phyloP scores from a whole-genome alignment of 345 rosid species.

The Hibiscus tridactylites region DNA sequence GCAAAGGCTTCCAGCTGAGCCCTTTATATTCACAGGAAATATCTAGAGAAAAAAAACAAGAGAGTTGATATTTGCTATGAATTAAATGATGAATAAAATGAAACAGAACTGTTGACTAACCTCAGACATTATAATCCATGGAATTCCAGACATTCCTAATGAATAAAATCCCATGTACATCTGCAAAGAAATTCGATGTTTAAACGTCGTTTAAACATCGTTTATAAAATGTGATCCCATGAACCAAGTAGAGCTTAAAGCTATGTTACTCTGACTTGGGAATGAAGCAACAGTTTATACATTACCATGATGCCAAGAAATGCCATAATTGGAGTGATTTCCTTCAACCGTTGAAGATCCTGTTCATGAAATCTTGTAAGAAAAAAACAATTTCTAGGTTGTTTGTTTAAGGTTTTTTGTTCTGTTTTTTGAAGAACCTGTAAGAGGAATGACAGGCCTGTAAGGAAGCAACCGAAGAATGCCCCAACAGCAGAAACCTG shows the following conservation, averaged over 20 bases:
- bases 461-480: conserved; percentile 13
- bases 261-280: no score
- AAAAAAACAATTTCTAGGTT: neutral
- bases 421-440: conserved; percentile 3
- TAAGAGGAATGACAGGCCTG: conserved; percentile 16
- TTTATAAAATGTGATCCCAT: no score
- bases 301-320: neutral
- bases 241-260: no score
- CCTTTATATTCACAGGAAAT: neutral
- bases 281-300: no score
- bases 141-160: conserved; percentile 1
- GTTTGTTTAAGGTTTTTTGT: neutral
- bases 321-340: neutral
- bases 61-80: neutral
- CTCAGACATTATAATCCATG: conserved; percentile 3
- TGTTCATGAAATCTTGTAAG: neutral
- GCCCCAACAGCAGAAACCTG: conserved; percentile 19
- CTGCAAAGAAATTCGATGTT: neutral
- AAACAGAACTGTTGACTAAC: neutral
- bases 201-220: no score
- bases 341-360: conserved; percentile 3
- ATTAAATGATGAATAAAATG: neutral
- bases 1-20: conserved; percentile 7
- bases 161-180: neutral
- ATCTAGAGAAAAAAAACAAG: neutral